Evolutionary conservation across 768 basidiomycete species (phyloP).

Genomic region (Hericium rajendrae): DNA sequence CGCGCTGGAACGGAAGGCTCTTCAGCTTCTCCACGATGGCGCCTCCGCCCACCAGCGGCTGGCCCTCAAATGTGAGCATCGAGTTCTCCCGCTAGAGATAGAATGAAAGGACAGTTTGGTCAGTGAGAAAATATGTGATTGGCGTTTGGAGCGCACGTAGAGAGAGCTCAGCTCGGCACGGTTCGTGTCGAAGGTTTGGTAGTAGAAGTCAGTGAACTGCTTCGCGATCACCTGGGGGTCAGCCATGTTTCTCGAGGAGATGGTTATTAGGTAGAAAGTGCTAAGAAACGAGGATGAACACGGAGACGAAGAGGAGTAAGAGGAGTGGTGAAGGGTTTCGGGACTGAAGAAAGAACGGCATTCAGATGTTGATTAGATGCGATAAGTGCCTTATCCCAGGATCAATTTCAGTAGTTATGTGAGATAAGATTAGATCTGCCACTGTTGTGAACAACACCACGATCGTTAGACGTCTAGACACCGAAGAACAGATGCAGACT

Average conservation of each 20-base stretch:
- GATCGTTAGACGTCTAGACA: too few relatives aligned
- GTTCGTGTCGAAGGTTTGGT: conserved; percentile 60
- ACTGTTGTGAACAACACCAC: too few relatives aligned
- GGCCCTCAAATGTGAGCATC: conserved; percentile 79
- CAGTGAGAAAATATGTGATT: conserved; percentile 17
- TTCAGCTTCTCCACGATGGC: conserved; percentile 64
- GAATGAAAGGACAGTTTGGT: not conserved
- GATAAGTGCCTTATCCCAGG: too few relatives aligned
- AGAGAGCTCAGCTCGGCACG: conserved; percentile 47
- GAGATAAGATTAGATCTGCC: too few relatives aligned
- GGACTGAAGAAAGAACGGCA: not conserved
- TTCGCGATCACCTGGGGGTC: conserved; percentile 68
- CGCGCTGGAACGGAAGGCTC: conserved; percentile 73
- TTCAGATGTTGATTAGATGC: not conserved
- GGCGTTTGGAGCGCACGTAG: conserved; percentile 54
- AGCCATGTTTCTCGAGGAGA: conserved; percentile 36
- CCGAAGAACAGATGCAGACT: too few relatives aligned
- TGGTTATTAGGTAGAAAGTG: not conserved
- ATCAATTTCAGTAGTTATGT: too few relatives aligned
- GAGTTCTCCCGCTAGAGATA: conserved; percentile 58
- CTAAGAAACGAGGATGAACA: too few relatives aligned
- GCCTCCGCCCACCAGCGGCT: conserved; percentile 40
- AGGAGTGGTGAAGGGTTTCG: not conserved
- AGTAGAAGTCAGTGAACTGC: conserved; percentile 81
- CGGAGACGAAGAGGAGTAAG: not conserved